Evolutionary conservation across 495 filamentous ascomycete species (phyloP), one percentile per base, ranked within the genome.

Genomic region (Tuber microsphaerosporum): DNA sequence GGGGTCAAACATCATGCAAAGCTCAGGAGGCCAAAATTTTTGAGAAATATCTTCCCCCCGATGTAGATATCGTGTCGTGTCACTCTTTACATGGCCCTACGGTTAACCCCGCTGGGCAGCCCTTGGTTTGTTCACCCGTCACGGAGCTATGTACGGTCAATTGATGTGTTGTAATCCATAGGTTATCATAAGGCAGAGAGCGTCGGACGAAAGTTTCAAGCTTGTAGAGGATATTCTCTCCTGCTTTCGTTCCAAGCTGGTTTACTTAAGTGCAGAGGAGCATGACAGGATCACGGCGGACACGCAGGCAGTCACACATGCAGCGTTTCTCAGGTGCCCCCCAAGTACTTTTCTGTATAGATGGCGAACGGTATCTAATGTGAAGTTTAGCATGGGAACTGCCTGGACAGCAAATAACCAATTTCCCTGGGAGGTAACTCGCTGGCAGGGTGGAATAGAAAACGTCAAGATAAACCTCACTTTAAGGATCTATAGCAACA

Each of bases 391-490:
- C 84, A 99, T 99, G 95, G 95, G 95, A 73, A 93, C 93, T 56
- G 95, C 95, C 46, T 99, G 95, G 95, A 90, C 91, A 78, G 93
- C 93, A 37, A 97, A 93, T 83, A 86, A 90, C 44, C 93, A 97
- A 80, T 98, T 97, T 80, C 95, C 95, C 2, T 99, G 95, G 95
- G 95, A 99, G 79, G 89, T 92, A 69, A 88, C 89, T 10, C 93
- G 94, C 75, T 99, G 97, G 86, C 88, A 97, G 5, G 94, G 95
- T 72, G 95, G 96, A 39, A 97, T 99, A 82, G 95, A 99, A 85
- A 99, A 99, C 84, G 93, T 98, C 82, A 99, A 99, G 86, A 97
- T 97, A 85, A 99, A 99, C 84, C 89, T 97, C 76, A 98, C 93
- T 56, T 85, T 99, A 76, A 93, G 95, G 80, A 99, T 99, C 84